Conservation (phyloP, 2,329 filamentous ascomycete genomes). For the Venturia oleaginea region DNA sequence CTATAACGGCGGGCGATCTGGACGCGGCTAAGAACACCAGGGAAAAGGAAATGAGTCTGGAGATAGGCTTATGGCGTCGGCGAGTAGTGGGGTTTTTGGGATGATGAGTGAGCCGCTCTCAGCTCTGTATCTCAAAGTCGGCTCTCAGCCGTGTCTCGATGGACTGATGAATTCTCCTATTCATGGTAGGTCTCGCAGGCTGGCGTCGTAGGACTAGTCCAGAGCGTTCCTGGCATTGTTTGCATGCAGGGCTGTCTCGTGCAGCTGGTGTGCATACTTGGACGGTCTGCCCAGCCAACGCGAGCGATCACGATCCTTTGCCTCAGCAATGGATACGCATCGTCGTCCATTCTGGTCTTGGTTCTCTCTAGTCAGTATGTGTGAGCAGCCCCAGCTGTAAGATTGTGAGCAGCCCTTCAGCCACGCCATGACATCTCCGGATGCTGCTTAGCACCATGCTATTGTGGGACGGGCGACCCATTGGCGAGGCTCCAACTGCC, state of each 20-base stretch:
- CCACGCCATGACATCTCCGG: background rate
- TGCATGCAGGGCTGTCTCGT: background rate
- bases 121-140: background rate
- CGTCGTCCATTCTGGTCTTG: background rate
- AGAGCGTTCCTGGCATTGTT: background rate
- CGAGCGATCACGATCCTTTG: background rate
- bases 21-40: constrained; percentile 2
- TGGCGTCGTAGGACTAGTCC: background rate
- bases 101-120: background rate
- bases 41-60: constrained; percentile 7
- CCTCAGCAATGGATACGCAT: background rate
- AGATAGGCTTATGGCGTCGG: background rate
- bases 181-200: background rate
- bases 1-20: constrained; percentile 1
- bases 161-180: background rate
- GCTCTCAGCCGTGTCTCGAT: background rate
- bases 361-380: background rate
- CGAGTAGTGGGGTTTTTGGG: background rate
- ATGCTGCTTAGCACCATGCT: background rate
- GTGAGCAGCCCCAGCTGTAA: background rate
- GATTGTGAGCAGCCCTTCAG: background rate
- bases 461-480: background rate
- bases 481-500: background rate
- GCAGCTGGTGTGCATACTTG: background rate
- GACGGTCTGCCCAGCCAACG: background rate